Conservation (phyloP, 1,284 basidiomycete genomes). For the Apiotrichum gamsii region DNA sequence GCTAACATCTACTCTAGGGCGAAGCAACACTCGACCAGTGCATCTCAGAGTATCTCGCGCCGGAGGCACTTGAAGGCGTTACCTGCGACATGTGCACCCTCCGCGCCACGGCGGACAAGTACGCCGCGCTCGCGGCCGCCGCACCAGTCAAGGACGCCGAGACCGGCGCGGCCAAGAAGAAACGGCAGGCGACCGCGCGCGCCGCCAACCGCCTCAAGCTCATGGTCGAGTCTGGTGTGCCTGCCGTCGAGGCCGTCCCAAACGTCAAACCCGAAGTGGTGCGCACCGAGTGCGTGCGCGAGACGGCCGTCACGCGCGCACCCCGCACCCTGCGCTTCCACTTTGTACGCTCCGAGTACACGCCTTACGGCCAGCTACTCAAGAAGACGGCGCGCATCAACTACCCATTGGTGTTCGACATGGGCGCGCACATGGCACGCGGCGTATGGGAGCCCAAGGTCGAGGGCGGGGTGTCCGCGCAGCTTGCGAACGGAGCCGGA, state of each 20-base stretch:
- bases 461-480: neutral
- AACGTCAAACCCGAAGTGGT: conserved; percentile 37
- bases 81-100: conserved; percentile 50
- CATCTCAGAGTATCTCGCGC: conserved; percentile 47
- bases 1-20: conserved; percentile 31
- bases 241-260: conserved; percentile 5
- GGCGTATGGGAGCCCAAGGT: conserved; percentile 38
- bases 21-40: conserved; percentile 46
- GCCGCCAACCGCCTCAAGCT: conserved; percentile 58
- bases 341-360: conserved; percentile 74
- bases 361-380: conserved; percentile 60
- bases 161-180: conserved; percentile 49
- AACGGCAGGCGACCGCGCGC: conserved; percentile 61
- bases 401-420: conserved; percentile 78
- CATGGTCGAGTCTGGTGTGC: conserved; percentile 52
- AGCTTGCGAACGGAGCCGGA: neutral
- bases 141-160: neutral
- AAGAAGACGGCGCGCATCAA: conserved; percentile 74
- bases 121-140: conserved; percentile 25
- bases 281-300: conserved; percentile 32
- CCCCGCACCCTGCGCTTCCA: conserved; percentile 76
- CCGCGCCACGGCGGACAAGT: conserved; percentile 37
- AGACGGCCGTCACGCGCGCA: conserved; percentile 53
- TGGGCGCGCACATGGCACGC: conserved; percentile 59
- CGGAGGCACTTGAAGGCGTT: conserved; percentile 49